Evolutionary conservation across 2,329 filamentous ascomycete species (phyloP).

Genomic region (Fusarium duplospermum): DNA sequence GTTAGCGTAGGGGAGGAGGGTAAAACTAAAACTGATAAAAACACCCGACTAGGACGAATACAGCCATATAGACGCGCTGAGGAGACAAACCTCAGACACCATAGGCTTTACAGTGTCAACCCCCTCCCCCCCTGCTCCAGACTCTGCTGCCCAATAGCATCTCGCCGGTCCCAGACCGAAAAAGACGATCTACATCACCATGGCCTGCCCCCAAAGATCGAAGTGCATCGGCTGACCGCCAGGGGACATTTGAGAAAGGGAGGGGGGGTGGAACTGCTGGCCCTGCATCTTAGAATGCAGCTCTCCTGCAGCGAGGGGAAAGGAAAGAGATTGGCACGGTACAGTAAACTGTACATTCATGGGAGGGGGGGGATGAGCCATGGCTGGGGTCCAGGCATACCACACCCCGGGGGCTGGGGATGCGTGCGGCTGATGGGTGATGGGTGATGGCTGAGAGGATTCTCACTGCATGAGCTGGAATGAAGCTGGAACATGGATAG

Average conservation of each 20-base stretch:
- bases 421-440: neutral
- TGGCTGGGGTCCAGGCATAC: neutral
- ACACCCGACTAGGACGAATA: neutral
- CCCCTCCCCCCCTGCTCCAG: too few species aligned
- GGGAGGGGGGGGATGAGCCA: neutral
- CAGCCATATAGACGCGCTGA: neutral
- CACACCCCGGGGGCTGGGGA: neutral
- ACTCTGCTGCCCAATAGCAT: neutral
- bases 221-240: neutral
- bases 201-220: neutral
- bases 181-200: neutral
- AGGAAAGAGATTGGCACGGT: neutral
- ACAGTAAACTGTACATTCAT: neutral
- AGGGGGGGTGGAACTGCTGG: neutral
- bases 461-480: neutral
- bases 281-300: neutral
- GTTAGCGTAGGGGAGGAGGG: neutral
- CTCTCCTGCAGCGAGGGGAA: neutral
- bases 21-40: neutral
- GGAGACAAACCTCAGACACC: neutral
- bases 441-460: neutral
- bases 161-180: neutral
- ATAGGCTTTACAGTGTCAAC: neutral
- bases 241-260: neutral
- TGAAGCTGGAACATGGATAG: constrained; percentile 1